Conservation (phyloP, 2,329 filamentous ascomycete genomes). For the Colletotrichum liriopes region DNA sequence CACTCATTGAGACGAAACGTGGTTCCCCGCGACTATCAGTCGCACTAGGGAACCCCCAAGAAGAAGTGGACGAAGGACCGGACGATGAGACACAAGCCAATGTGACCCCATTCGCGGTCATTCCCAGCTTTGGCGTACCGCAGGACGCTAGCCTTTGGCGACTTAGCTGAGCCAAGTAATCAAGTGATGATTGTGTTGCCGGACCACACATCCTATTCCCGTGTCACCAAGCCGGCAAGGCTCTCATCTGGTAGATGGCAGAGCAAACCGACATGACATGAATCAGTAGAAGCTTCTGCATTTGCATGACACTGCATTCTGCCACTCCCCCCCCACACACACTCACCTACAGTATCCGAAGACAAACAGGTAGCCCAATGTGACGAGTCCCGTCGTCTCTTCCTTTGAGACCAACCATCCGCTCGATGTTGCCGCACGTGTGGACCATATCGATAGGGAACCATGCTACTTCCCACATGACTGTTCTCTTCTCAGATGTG, state of each 20-base stretch:
- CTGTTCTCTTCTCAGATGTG: constrained; percentile 18
- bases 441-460: constrained; percentile 29
- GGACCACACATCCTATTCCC: neutral
- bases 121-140: constrained; percentile 2
- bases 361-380: neutral
- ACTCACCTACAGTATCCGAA: neutral
- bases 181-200: neutral
- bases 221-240: neutral
- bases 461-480: neutral
- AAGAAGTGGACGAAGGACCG: constrained; percentile 28
- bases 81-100: constrained; percentile 9
- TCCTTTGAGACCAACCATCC: constrained; percentile 13
- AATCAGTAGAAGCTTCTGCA: constrained; percentile 21
- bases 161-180: neutral
- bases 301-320: constrained; percentile 27
- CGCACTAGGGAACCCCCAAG: constrained; percentile 10
- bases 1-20: constrained; percentile 34
- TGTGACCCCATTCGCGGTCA: constrained; percentile 29
- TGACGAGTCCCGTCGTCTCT: neutral
- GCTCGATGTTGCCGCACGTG: constrained; percentile 33
- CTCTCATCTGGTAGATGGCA: constrained; percentile 2
- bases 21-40: constrained; percentile 17
- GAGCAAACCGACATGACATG: constrained; percentile 12
- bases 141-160: neutral
- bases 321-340: neutral